Evolutionary conservation across 805 yeast species (phyloP).

Genomic region (Myxozyma udenii): DNA sequence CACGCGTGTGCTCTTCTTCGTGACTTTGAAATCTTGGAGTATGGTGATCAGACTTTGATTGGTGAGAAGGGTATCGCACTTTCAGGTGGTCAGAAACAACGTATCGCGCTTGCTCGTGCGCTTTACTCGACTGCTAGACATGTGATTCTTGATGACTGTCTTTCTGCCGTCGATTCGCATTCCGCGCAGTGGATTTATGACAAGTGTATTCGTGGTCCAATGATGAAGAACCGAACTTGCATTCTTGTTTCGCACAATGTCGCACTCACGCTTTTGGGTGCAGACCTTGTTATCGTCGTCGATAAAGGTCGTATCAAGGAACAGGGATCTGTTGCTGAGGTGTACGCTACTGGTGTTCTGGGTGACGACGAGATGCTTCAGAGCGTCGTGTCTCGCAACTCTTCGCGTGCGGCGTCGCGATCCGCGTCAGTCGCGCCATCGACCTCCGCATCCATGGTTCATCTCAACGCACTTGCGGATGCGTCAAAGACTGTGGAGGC

Average conservation of each 20-base stretch:
- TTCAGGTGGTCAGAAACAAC: conserved; percentile 97
- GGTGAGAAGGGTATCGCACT: conserved; percentile 97
- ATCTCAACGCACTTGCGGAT: background rate
- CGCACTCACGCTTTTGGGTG: conserved; percentile 78
- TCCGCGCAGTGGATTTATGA: conserved; percentile 93
- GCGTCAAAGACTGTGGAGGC: conserved; percentile 3
- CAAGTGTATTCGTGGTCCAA: conserved; percentile 81
- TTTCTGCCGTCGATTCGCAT: conserved; percentile 96
- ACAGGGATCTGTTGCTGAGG: conserved; percentile 71
- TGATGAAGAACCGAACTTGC: conserved; percentile 84
- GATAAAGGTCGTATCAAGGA: conserved; percentile 76
- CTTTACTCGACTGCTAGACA: conserved; percentile 81
- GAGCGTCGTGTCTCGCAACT: conserved; percentile 4
- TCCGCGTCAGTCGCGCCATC: conserved; percentile 3
- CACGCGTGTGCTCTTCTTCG: conserved; percentile 85
- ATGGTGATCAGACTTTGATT: conserved; percentile 89
- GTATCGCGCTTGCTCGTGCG: conserved; percentile 93
- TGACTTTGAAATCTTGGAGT: conserved; percentile 80
- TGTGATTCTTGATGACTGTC: conserved; percentile 84
- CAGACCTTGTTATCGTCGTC: conserved; percentile 75
- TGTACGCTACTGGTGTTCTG: conserved; percentile 63
- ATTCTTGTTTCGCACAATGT: conserved; percentile 91
- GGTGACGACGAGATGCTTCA: conserved; percentile 67
- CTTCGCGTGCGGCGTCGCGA: conserved; percentile 11
- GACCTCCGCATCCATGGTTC: background rate